A percentile compares a stretch with the other conserved stretches of the same genome.
Conservation (phyloP, 108 stramenopile genomes). For the Cyclostephanos invisitatus region DNA sequence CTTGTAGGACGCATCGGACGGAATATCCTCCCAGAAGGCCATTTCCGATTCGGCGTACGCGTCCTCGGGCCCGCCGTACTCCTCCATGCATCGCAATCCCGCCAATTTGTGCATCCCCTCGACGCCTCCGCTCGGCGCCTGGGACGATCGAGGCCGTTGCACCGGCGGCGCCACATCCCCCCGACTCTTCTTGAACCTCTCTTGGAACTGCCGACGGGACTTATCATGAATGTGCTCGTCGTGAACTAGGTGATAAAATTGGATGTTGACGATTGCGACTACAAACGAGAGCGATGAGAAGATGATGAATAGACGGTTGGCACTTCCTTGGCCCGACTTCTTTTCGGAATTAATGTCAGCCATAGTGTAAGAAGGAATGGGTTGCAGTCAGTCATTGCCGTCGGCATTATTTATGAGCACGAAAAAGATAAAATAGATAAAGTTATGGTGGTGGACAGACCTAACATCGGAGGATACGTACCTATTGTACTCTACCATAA, state of each 20-base stretch:
- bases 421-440: too few relatives aligned
- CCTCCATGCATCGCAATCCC: slow-evolving; percentile 64
- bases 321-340: neutral
- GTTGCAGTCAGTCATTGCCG: too few relatives aligned
- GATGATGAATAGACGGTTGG: slow-evolving; percentile 27
- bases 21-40: slow-evolving; percentile 89
- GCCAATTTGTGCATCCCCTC: slow-evolving; percentile 51
- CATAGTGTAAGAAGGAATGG: too few relatives aligned
- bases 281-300: slow-evolving; percentile 21
- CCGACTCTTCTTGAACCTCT: slow-evolving; percentile 23
- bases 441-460: too few relatives aligned
- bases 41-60: slow-evolving; percentile 72
- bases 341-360: neutral
- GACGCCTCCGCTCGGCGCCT: too few relatives aligned
- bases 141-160: neutral
- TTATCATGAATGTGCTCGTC: slow-evolving; percentile 22
- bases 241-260: slow-evolving; percentile 35
- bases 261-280: slow-evolving; percentile 33
- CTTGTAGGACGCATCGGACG: slow-evolving; percentile 56
- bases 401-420: too few relatives aligned
- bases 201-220: slow-evolving; percentile 16
- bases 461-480: too few relatives aligned
- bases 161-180: neutral
- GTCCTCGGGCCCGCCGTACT: slow-evolving; percentile 68
- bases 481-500: too few relatives aligned